These are phyloP conservation scores for Grosmannia clavigera DNA, from an alignment of 2,329 filamentous ascomycete species.

Conservation along the genomic window DNA sequence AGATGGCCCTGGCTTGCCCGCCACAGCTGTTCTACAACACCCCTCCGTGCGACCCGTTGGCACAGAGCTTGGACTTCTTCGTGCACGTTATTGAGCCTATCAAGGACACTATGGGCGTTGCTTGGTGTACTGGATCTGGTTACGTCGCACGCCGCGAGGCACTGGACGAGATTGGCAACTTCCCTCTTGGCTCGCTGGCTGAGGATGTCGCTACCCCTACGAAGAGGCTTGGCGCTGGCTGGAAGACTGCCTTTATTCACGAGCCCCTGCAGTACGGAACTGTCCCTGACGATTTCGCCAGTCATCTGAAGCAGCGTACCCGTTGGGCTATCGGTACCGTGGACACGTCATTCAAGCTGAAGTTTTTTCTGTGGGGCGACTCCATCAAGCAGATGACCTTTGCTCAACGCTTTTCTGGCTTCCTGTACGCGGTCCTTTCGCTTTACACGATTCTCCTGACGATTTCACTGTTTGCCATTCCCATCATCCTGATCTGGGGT, in stretches of 20 bases:
- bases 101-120: slow-evolving; percentile 36
- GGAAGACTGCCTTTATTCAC: slow-evolving; percentile 47
- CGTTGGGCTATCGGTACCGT: slow-evolving; percentile 42
- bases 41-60: slow-evolving; percentile 42
- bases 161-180: slow-evolving; percentile 47
- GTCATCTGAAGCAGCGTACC: slow-evolving; percentile 43
- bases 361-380: slow-evolving; percentile 43
- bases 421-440: slow-evolving; percentile 41
- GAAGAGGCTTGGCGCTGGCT: slow-evolving; percentile 44
- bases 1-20: slow-evolving; percentile 43
- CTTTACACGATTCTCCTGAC: slow-evolving; percentile 38
- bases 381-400: slow-evolving; percentile 37
- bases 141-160: slow-evolving; percentile 46
- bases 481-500: slow-evolving; percentile 43
- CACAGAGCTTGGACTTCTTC: slow-evolving; percentile 45
- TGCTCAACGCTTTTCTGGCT: slow-evolving; percentile 44
- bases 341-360: slow-evolving; percentile 45
- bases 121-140: slow-evolving; percentile 51
- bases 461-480: slow-evolving; percentile 36
- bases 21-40: slow-evolving; percentile 52
- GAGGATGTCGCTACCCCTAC: slow-evolving; percentile 49
- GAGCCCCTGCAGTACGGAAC: slow-evolving; percentile 48
- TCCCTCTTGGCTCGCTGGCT: slow-evolving; percentile 45
- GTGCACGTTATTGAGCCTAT: slow-evolving; percentile 38
- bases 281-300: slow-evolving; percentile 41